Conservation (phyloP, 306 rosid genomes). For the Cucurbita pepo region DNA sequence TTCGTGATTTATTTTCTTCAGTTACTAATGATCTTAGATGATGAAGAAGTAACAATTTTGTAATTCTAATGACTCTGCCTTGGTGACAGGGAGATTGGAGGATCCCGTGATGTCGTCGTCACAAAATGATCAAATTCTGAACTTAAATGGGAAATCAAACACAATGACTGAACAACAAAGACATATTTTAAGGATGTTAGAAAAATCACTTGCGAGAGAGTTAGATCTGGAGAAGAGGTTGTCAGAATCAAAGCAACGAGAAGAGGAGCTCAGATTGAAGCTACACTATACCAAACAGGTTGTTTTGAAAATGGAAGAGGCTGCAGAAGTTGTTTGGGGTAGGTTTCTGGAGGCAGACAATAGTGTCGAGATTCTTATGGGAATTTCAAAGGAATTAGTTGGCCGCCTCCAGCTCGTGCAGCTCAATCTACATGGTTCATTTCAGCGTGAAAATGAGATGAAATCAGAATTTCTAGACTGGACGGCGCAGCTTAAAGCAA, state of each 20-base stretch:
- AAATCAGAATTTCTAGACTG: conserved; percentile 28
- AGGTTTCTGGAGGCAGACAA: conserved; percentile 95
- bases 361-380: conserved; percentile 61
- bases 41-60: not conserved
- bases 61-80: not conserved
- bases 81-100: conserved; percentile 36
- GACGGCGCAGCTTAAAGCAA: conserved; percentile 33
- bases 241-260: conserved; percentile 52
- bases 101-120: conserved; percentile 18
- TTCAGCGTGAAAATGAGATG: conserved; percentile 52
- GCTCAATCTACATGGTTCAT: conserved; percentile 35
- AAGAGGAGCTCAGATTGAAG: conserved; percentile 57
- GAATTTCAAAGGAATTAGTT: conserved; percentile 58
- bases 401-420: conserved; percentile 60
- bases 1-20: conserved; percentile 28
- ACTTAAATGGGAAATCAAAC: conserved; percentile 30
- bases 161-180: conserved; percentile 48
- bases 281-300: conserved; percentile 68
- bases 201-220: conserved; percentile 82
- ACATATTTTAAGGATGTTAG: conserved; percentile 72
- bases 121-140: conserved; percentile 21
- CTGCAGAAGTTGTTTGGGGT: conserved; percentile 89
- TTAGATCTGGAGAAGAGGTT: conserved; percentile 72
- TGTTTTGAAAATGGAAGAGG: conserved; percentile 64
- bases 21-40: not conserved